Evolutionary conservation across 441 rosid species (phyloP), one percentile per base, ranked within the genome.

Genomic region (Erodium moschatum): DNA sequence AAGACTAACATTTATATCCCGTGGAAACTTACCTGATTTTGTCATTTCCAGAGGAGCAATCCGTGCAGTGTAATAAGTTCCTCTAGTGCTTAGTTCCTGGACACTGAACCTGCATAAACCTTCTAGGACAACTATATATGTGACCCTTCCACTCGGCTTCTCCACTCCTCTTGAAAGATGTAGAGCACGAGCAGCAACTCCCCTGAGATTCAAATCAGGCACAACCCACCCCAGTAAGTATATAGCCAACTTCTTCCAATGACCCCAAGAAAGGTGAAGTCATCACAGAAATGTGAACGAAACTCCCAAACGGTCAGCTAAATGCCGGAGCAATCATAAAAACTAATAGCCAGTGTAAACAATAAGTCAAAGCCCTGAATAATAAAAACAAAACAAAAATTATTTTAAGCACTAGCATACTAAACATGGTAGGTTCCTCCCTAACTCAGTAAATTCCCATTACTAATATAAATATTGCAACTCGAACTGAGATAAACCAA

Each of bases 121-220:
- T 84, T 91, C 99, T 62, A 94, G 99, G 68, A 94, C 96, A 70
- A 94, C 99, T 67, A 86, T 88, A 80, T 94, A 94, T 0, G 99
- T 94, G 65, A 94, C 97, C 79, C 95, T 89, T 77, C 98, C 98
- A 81, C 99, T 94, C 5, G 99, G 99, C 80, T 94, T 94, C 85
- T 94, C 97, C 80, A 94, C 99, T 66, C 97, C 99, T 81, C 99
- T 89, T 6, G 99, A 94, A 29, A 94, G 84, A 81, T 94, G 99
- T 72, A 94, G 78, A 65, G 99, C 97, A 64, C 97, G 97, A 72
- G 99, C 97, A 13, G 96, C 96, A 70, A 89, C 99, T 72, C 99
- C 97, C 85, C 97, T 94, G 46, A 61, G 74, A 56, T 33, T 42
- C 66, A 76, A 19, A 60, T 11, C 6, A 48, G 10, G 60, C n/a